These are phyloP conservation scores for Aspergillus chevalieri DNA, from an alignment of 2,329 filamentous ascomycete genomes.

Conservation along the genomic window DNA sequence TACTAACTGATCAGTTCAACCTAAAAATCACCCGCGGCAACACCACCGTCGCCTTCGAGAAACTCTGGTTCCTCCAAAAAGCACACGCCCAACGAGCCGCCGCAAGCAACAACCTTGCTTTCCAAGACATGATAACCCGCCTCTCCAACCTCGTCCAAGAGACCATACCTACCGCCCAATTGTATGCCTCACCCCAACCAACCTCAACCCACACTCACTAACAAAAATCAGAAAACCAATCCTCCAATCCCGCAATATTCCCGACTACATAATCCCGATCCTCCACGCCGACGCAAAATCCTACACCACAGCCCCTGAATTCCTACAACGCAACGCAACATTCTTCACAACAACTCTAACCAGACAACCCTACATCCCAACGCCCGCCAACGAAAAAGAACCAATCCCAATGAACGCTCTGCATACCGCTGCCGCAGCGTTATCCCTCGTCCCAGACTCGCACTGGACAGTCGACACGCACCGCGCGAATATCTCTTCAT, in stretches of 20 bases:
- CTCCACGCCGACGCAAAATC: slow-evolving; percentile 52
- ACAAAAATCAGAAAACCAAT: slow-evolving; percentile 18
- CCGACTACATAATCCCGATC: slow-evolving; percentile 46
- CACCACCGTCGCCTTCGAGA: slow-evolving; percentile 72
- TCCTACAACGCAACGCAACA: slow-evolving; percentile 51
- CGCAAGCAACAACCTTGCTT: slow-evolving; percentile 38
- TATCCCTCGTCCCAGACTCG: slow-evolving; percentile 35
- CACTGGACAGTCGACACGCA: slow-evolving; percentile 39
- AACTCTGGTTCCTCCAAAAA: slow-evolving; percentile 73
- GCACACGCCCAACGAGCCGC: slow-evolving; percentile 55
- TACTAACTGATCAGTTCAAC: slow-evolving; percentile 55
- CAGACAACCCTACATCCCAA: slow-evolving; percentile 19
- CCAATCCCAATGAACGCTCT: slow-evolving; percentile 31
- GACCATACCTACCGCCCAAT: slow-evolving; percentile 15
- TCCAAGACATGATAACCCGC: slow-evolving; percentile 35
- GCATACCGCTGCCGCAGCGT: slow-evolving; percentile 39
- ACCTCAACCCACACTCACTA: background rate
- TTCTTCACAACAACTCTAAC: slow-evolving; percentile 47
- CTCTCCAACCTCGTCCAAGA: slow-evolving; percentile 24
- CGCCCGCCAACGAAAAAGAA: slow-evolving; percentile 3
- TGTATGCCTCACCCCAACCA: slow-evolving; percentile 18
- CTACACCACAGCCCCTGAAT: slow-evolving; percentile 52
- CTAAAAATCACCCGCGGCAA: slow-evolving; percentile 89
- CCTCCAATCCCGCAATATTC: slow-evolving; percentile 30
- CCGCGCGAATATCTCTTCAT: slow-evolving; percentile 33